Base-by-base conservation (phyloP, 768 basidiomycete species). In the Trametes elegans region DNA sequence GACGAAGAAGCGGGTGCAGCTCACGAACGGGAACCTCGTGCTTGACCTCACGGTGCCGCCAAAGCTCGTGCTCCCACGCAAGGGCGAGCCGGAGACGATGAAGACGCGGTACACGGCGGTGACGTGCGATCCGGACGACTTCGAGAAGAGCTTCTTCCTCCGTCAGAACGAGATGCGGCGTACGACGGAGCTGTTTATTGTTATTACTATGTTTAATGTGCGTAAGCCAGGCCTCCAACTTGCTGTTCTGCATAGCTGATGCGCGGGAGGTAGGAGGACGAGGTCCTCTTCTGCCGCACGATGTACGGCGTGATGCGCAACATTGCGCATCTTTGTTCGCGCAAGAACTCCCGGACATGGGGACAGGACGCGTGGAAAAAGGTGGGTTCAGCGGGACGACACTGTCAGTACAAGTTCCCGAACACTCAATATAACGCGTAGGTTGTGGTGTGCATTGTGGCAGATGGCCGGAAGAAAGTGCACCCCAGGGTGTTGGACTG, bases 361-460 rank as follows among this genome's bases (percentile, higher is more conserved):
- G 96, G 96, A 3, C 82, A 84, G 3, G 93, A 96, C 40, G 88
- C 93, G 4, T 98, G 96, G 96, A 93, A 98, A 71, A 98, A 97
- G 81, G 88, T 83, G 44, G 32, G 16, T 47, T 42, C 41, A 34
- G 14, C 53, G 43, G 31, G 28, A 36, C 14, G 21, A 14, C 49
- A 18, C 7, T 31, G n/a, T n/a, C n/a, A n/a, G n/a, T n/a, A n/a
- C n/a, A n/a, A n/a, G n/a, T n/a, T n/a, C n/a, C n/a, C n/a, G n/a
- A n/a, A n/a, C n/a, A 38, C 29, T 39, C 11, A 27, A 7, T 24
- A 31, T 23, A 3, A n/a, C 14, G 0, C 13, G 6, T 27, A 90
- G 88, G 91, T 96, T 23, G 93, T 96, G 2, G 90, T 96, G 2
- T 94, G 90, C 64, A 90, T 95, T 54, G 89, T 96, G 19, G 88